Evolutionary conservation across 257 asterid species (phyloP).

Genomic region (Solanum medicagineum): DNA sequence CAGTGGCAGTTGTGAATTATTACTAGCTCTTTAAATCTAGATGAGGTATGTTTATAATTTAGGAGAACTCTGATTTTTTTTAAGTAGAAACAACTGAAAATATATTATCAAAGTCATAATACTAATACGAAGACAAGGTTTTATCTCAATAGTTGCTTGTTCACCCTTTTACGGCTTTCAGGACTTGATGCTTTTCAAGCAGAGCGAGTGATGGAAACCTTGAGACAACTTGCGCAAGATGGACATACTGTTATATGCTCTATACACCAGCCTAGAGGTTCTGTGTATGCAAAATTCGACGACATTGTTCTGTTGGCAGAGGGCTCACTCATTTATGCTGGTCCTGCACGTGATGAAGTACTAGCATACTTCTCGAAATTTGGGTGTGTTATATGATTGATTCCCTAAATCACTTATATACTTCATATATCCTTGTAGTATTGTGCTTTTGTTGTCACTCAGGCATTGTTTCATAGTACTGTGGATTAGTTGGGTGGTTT

Average conservation of each 20-base stretch:
- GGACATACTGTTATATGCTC: conserved; percentile 98
- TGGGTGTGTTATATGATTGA: conserved; percentile 47
- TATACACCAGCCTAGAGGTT: conserved; percentile 98
- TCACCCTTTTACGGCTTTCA: conserved; percentile 25
- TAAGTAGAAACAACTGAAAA: not conserved
- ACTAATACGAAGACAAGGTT: not conserved
- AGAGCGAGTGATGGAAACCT: conserved; percentile 94
- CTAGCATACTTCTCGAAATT: conserved; percentile 67
- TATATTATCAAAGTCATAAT: not conserved
- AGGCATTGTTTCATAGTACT: not conserved
- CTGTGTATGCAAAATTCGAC: conserved; percentile 88
- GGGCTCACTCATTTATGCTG: conserved; percentile 85
- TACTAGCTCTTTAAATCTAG: not conserved
- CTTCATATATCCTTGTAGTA: not conserved
- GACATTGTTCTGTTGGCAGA: conserved; percentile 82
- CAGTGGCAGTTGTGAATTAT: not conserved
- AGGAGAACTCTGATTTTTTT: not conserved
- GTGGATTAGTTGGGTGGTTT: not conserved
- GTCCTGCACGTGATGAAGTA: conserved; percentile 76
- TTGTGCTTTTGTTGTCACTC: not conserved
- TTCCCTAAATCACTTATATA: not conserved
- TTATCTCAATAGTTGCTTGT: not conserved
- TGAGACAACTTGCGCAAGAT: conserved; percentile 78
- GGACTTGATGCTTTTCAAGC: conserved; percentile 99
- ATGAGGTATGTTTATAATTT: not conserved